A percentile compares a stretch with the other conserved stretches of the same genome.
Conservation (phyloP, 2,329 filamentous ascomycete genomes). For the Chalaropsis thielavioides region DNA sequence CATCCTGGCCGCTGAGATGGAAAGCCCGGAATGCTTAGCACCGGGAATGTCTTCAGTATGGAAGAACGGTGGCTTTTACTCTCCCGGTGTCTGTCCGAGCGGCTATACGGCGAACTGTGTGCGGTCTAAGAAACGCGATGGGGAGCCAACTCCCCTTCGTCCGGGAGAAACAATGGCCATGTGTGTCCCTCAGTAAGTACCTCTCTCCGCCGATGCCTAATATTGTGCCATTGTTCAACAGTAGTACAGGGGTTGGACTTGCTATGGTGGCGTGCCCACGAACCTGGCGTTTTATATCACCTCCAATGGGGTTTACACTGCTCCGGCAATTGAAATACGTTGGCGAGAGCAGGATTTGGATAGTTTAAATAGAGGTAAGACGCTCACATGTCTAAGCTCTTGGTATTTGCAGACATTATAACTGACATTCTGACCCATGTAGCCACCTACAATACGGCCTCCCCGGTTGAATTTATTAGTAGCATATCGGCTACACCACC, state of each 20-base stretch:
- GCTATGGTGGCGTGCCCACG: constrained; percentile 18
- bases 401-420: background rate
- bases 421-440: background rate
- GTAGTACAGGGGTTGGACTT: constrained; percentile 12
- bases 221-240: background rate
- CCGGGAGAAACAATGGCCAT: constrained; percentile 22
- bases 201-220: background rate
- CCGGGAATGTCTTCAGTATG: constrained; percentile 20
- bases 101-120: constrained; percentile 23
- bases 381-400: background rate
- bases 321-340: constrained; percentile 24
- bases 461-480: background rate
- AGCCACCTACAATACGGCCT: background rate
- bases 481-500: background rate
- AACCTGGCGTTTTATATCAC: constrained; percentile 20
- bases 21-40: constrained; percentile 9
- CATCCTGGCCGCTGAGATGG: constrained; percentile 8
- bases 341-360: constrained; percentile 21
- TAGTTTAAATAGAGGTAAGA: constrained; percentile 3
- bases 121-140: constrained; percentile 18
- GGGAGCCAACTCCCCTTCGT: constrained; percentile 19
- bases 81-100: constrained; percentile 23
- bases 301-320: constrained; percentile 21
- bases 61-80: constrained; percentile 23
- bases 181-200: constrained; percentile 22